Evolutionary conservation across 75 land plant species (phyloP), one percentile per base, ranked within the genome.

Genomic region (Pseudotsuga menziesii): DNA sequence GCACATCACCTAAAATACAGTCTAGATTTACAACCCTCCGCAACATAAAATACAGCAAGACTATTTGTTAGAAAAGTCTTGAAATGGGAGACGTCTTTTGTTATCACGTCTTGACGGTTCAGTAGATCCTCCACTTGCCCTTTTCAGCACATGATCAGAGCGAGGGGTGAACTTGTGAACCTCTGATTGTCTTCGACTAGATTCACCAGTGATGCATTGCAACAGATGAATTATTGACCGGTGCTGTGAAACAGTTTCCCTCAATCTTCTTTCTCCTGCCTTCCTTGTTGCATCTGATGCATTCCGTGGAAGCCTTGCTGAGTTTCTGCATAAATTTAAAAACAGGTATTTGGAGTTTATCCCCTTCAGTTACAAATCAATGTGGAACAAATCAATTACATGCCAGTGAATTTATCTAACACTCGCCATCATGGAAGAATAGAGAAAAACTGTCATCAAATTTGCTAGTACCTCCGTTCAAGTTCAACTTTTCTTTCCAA

Each of bases 401-500:
- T 73, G 25, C 15, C 4, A 23, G 25, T 73, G 22, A 23, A 41
- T 61, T 25, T 22, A 23, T 14, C 56, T 73, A 55, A 74, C 14
- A 25, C 17, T 16, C 0, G 58, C 56, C 16, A 2, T 26, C 27
- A 35, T 20, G 26, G 16, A n/a, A 32, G 17, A 17, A 15, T 32
- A n/a, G 20, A 57, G 22, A 17, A 19, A 61, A 60, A 20, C 13
- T 4, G 61, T 11, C 29, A 61, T n/a, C 11, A 35, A 76, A 55
- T 16, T 25, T 76, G 41, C 25, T n/a, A 75, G 2, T 80, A 93
- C 96, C 84, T 89, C 52, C 82, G 83, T 63, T 91, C 91, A n/a
- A 81, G 72, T 58, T 67, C 79, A 39, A 84, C 75, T 75, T 93
- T 95, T 81, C 90, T 91, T 66, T 85, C 82, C 75, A 95, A 81